Conservation (phyloP, 495 filamentous ascomycete genomes). For the Neurospora sp. region DNA sequence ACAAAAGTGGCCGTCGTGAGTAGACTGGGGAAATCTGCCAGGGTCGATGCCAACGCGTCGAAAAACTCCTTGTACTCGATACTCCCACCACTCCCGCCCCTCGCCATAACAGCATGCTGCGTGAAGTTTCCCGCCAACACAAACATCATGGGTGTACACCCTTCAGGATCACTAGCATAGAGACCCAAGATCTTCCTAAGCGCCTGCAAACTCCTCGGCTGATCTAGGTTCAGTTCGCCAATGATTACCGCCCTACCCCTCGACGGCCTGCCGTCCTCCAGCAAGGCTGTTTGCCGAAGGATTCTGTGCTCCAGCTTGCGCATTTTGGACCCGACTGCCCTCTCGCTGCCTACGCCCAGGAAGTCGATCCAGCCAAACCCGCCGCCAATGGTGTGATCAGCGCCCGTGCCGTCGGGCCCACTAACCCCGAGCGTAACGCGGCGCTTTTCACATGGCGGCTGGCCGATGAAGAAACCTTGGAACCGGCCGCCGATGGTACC, state of each 20-base stretch:
- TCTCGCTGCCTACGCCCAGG: constrained; percentile 80
- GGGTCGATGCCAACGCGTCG: constrained; percentile 67
- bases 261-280: constrained; percentile 10
- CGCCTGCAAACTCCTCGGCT: constrained; percentile 64
- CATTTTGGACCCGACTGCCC: constrained; percentile 75
- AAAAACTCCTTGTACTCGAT: constrained; percentile 96
- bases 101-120: constrained; percentile 59
- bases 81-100: constrained; percentile 57
- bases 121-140: constrained; percentile 81
- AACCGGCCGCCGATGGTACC: constrained; percentile 85
- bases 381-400: constrained; percentile 55
- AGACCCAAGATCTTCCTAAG: constrained; percentile 61
- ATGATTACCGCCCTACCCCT: constrained; percentile 55
- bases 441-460: constrained; percentile 81
- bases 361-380: constrained; percentile 98
- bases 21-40: constrained; percentile 79
- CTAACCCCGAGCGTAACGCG: constrained; percentile 65
- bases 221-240: constrained; percentile 77
- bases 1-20: constrained; percentile 73
- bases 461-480: constrained; percentile 77
- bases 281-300: constrained; percentile 16
- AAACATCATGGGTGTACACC: constrained; percentile 65
- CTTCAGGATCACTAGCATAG: constrained; percentile 53
- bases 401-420: constrained; percentile 32
- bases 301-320: constrained; percentile 54